These are phyloP conservation scores for Setomelanomma holmii DNA, from an alignment of 2,329 filamentous ascomycete genomes.

Conservation along the genomic window DNA sequence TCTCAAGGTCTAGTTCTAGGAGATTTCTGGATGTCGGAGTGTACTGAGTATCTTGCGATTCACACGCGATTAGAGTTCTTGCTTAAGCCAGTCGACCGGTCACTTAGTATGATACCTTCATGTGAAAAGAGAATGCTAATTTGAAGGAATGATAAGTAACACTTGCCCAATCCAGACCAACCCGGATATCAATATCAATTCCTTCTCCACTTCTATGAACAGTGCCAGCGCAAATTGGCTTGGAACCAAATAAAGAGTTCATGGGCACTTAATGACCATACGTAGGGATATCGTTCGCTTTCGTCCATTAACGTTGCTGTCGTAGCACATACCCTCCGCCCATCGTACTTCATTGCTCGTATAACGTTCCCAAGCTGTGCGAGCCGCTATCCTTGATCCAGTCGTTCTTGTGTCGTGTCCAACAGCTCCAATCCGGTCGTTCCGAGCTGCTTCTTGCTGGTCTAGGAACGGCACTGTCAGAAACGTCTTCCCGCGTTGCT, in stretches of 20 bases:
- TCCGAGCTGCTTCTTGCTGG: constrained; percentile 10
- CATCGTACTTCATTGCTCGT: constrained; percentile 29
- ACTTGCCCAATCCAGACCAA: neutral
- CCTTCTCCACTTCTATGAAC: constrained; percentile 12
- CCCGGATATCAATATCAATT: constrained; percentile 7
- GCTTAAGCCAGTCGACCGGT: too few relatives aligned
- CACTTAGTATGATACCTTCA: neutral
- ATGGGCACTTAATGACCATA: constrained; percentile 31
- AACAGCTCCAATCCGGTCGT: too few relatives aligned
- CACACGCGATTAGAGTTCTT: too few relatives aligned
- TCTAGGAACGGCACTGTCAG: constrained; percentile 41
- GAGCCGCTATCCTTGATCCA: constrained; percentile 33
- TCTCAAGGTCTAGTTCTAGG: too few relatives aligned
- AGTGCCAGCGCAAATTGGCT: constrained; percentile 23
- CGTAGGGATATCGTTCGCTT: constrained; percentile 33
- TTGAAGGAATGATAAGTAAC: neutral
- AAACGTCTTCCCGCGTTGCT: constrained; percentile 23
- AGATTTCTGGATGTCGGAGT: too few relatives aligned
- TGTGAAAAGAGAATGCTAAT: neutral
- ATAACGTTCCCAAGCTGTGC: constrained; percentile 35
- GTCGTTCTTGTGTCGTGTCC: neutral
- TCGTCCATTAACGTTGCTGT: constrained; percentile 24
- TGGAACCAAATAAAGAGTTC: constrained; percentile 10
- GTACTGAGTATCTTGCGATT: too few relatives aligned
- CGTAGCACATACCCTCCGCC: constrained; percentile 24